phyloP scores from a whole-genome alignment of 352 stramenopile genomes.

The Albugo candida region DNA sequence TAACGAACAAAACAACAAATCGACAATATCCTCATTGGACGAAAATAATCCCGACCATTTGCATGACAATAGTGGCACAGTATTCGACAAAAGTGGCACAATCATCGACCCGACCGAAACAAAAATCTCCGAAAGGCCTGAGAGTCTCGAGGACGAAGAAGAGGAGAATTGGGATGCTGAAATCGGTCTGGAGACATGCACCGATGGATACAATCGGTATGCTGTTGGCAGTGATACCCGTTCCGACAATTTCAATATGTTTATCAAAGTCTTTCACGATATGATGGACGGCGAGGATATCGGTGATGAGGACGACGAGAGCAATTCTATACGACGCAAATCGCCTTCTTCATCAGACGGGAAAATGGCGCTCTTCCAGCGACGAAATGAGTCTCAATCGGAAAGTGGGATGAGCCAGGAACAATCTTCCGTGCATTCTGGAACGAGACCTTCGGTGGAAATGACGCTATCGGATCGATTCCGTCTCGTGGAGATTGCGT shows the following conservation, averaged over 20 bases:
- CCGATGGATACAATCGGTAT: conserved; percentile 19
- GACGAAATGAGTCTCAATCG: conserved; percentile 16
- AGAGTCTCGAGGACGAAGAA: conserved; percentile 12
- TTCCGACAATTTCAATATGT: conserved; percentile 70
- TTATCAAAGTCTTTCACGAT: conserved; percentile 52
- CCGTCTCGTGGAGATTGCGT: conserved; percentile 39
- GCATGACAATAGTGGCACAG: background rate
- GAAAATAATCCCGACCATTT: background rate
- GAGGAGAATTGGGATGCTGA: conserved; percentile 64
- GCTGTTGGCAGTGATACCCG: conserved; percentile 2
- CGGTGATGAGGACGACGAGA: conserved; percentile 23
- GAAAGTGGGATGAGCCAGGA: conserved; percentile 10
- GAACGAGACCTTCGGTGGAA: conserved; percentile 11
- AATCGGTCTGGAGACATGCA: conserved; percentile 33
- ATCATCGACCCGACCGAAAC: background rate
- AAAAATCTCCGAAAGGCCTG: conserved; percentile 4
- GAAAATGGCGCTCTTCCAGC: conserved; percentile 51
- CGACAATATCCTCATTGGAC: background rate
- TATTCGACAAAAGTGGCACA: background rate
- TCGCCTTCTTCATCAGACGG: conserved; percentile 11
- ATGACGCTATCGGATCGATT: conserved; percentile 54
- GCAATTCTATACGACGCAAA: conserved; percentile 8
- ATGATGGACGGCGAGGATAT: conserved; percentile 56
- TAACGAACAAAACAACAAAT: background rate
- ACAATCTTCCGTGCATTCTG: background rate